A percentile compares a stretch with the other conserved stretches of the same genome.
These are phyloP conservation scores for Pilatotrama ljubarskyi DNA, from an alignment of 768 basidiomycete genomes.

Conservation along the genomic window DNA sequence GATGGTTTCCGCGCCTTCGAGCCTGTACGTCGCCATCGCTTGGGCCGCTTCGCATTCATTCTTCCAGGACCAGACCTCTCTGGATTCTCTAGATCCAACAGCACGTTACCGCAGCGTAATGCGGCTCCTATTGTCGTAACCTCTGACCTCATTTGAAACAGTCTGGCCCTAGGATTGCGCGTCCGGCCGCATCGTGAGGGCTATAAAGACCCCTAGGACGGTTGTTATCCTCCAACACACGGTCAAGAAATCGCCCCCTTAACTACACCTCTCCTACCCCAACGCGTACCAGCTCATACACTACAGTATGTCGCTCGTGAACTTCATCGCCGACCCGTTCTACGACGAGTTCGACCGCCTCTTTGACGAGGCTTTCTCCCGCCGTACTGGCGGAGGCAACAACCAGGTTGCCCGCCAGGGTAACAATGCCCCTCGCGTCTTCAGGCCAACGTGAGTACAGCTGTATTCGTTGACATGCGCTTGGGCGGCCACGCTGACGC, in stretches of 20 bases:
- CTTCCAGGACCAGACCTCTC: background rate
- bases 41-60: background rate
- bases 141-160: conserved; percentile 2
- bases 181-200: background rate
- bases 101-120: background rate
- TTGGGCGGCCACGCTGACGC: background rate
- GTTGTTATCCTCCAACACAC: background rate
- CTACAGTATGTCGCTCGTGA: conserved; percentile 35
- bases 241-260: background rate
- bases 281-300: background rate
- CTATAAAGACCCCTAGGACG: background rate
- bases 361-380: conserved; percentile 40
- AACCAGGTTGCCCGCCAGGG: conserved; percentile 12
- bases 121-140: conserved; percentile 7
- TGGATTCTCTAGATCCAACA: background rate
- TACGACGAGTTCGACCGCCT: conserved; percentile 44
- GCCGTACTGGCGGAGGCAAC: conserved; percentile 17
- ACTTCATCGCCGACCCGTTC: conserved; percentile 44
- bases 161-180: background rate
- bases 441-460: conserved; percentile 22
- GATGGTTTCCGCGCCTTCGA: background rate
- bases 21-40: background rate
- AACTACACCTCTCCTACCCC: background rate
- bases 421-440: background rate
- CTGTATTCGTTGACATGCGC: background rate